Conservation (phyloP, 2,329 filamentous ascomycete genomes). For the Colletotrichum sojae region DNA sequence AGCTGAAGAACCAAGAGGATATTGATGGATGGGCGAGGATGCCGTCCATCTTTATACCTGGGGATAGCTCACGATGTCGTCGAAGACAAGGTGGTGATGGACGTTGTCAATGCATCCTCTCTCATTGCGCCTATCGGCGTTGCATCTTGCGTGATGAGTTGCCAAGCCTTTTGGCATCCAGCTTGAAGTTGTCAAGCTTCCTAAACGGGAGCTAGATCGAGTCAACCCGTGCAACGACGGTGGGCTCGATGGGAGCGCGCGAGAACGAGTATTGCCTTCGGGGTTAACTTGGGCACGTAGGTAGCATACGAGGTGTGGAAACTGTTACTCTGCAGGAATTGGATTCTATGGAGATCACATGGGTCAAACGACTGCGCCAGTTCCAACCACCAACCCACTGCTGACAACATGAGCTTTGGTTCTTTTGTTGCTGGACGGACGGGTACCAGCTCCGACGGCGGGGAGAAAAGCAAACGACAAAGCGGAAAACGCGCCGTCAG, state of each 20-base stretch:
- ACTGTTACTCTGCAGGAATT: conserved; percentile 4
- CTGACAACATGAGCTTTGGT: conserved; percentile 8
- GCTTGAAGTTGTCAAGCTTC: conserved; percentile 36
- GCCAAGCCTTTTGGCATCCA: conserved; percentile 25
- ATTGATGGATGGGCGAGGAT: background rate
- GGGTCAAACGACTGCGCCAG: background rate
- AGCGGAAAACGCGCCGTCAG: conserved; percentile 8
- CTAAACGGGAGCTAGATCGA: conserved; percentile 30
- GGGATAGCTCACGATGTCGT: background rate
- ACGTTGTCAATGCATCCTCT: conserved; percentile 6
- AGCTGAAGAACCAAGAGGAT: conserved; percentile 16
- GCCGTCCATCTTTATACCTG: conserved; percentile 28
- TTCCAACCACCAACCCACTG: background rate
- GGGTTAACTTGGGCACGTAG: too few species aligned
- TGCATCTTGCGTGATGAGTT: conserved; percentile 38
- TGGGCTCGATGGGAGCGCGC: conserved; percentile 17
- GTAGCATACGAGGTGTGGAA: background rate
- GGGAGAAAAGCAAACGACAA: background rate
- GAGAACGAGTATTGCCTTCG: background rate
- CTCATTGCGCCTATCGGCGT: conserved; percentile 25
- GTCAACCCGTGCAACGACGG: conserved; percentile 23
- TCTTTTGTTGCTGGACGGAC: background rate
- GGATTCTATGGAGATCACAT: background rate
- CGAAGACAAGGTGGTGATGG: background rate
- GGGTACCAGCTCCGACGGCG: background rate